phyloP scores from a whole-genome alignment of 176 grass and related monocot species.

The Typha latifolia region DNA sequence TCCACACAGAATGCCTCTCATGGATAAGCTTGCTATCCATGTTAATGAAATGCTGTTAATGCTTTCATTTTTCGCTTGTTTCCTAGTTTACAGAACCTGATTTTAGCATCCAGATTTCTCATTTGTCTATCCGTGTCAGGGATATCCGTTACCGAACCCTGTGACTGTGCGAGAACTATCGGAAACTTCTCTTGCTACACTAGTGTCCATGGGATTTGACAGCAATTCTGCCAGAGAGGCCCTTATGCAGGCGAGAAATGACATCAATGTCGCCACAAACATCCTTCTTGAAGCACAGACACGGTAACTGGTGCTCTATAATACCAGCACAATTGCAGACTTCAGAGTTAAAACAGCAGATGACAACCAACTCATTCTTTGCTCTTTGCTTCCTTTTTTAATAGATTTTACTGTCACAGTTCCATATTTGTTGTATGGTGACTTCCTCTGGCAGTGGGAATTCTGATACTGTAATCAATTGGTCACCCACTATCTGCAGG shows the following conservation, averaged over 20 bases:
- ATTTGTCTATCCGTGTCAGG: slow-evolving; percentile 9
- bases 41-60: not conserved
- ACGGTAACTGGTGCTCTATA: not conserved
- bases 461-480: too few species aligned
- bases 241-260: slow-evolving; percentile 52
- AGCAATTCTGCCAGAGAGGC: slow-evolving; percentile 57
- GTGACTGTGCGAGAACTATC: slow-evolving; percentile 14
- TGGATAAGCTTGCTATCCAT: too few species aligned
- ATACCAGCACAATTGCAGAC: too few species aligned
- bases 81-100: not conserved
- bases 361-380: too few species aligned
- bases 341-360: too few species aligned
- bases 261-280: slow-evolving; percentile 67
- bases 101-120: not conserved
- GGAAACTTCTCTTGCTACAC: slow-evolving; percentile 41
- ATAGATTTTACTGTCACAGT: too few species aligned
- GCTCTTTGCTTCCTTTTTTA: too few species aligned
- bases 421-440: too few species aligned
- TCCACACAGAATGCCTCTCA: too few species aligned
- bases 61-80: not conserved
- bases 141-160: slow-evolving; percentile 16
- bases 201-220: slow-evolving; percentile 90
- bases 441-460: too few species aligned
- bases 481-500: too few species aligned
- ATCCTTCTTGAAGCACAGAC: slow-evolving; percentile 81